Evolutionary conservation across 768 basidiomycete genomes (phyloP).

Genomic region (Russula dissimulans): DNA sequence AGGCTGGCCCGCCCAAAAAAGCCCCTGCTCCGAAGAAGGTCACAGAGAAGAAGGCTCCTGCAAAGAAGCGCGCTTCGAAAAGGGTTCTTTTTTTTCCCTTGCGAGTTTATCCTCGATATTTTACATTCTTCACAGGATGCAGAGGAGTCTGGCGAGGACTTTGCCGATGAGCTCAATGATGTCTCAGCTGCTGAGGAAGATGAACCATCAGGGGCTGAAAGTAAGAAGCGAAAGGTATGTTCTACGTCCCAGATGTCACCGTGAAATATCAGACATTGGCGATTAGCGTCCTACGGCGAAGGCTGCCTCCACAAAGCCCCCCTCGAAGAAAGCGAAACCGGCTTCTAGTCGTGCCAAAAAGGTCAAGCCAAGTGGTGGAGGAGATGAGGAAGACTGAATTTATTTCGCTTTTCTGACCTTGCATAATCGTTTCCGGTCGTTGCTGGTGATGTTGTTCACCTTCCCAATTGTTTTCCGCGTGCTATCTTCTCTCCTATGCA

Average conservation of each 20-base stretch:
- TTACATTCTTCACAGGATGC: conserved; percentile 23
- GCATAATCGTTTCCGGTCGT: background rate
- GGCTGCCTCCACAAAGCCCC: conserved; percentile 4
- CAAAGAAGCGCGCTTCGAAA: conserved; percentile 37
- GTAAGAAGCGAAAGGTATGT: conserved; percentile 67
- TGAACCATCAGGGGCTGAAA: conserved; percentile 32
- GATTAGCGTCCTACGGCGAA: conserved; percentile 3
- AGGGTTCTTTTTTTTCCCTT: conserved; percentile 19
- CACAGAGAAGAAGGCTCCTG: conserved; percentile 38
- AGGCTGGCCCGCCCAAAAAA: conserved; percentile 21
- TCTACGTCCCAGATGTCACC: background rate
- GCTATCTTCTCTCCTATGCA: conserved; percentile 9
- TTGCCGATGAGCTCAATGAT: conserved; percentile 35
- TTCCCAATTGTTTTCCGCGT: conserved; percentile 1
- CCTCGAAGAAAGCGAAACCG: conserved; percentile 13
- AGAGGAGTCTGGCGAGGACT: conserved; percentile 40
- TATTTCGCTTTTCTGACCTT: background rate
- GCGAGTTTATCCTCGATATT: background rate
- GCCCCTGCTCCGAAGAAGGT: conserved; percentile 35
- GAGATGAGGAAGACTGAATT: conserved; percentile 12
- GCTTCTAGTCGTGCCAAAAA: conserved; percentile 13
- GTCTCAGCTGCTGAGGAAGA: conserved; percentile 41
- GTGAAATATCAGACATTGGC: background rate
- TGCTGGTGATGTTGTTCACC: background rate
- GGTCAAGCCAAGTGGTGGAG: background rate